Evolutionary conservation across 306 rosid genomes (phyloP), one percentile per base, ranked within the genome.

Genomic region (Fagus crenata): DNA sequence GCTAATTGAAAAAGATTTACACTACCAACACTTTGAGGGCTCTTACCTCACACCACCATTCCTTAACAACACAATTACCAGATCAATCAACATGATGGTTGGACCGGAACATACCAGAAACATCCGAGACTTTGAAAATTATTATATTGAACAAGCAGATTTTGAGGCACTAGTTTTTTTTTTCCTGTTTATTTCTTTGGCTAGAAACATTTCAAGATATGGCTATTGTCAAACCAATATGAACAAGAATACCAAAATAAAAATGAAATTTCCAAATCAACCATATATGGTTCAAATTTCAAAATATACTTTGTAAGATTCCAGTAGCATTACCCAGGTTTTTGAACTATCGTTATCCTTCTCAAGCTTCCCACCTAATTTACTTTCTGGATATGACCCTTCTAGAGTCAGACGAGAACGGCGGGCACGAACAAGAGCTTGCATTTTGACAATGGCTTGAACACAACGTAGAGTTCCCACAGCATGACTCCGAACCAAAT

Each of bases 381-480:
- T 77, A 7, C 84, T 68, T 46, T 61, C 84, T 36, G 76, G 54
- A 73, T 42, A 53, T 69, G 81, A 77, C 49, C 77, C 68, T 46
- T 63, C 85, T 4, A 33, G 13, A 49, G 82, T 46, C 8, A 70
- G 82, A 77, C 46, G 85, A 58, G 88, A 88, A 68, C 6, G 82
- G 6, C 96, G 98, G 65, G 96, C 91, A 55, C 99, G 93, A 40
- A 96, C 88, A 85, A 89, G 90, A 73, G 87, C 81, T 86, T 96
- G 99, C 92, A 96, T 81, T 87, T 87, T 96, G 64, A 87, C 81
- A 49, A 96, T 89, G 77, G 96, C 96, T 85, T 89, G 96, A 75
- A 90, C 87, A 85, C 99, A 96, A 49, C 93, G 96, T 69, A 96
- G 84, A 18, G 99, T 89, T 79, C 98, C 99, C 17, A 87, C 86